phyloP scores from a whole-genome alignment of 1,284 basidiomycete genomes.

The Fomitopsis schrenkii region DNA sequence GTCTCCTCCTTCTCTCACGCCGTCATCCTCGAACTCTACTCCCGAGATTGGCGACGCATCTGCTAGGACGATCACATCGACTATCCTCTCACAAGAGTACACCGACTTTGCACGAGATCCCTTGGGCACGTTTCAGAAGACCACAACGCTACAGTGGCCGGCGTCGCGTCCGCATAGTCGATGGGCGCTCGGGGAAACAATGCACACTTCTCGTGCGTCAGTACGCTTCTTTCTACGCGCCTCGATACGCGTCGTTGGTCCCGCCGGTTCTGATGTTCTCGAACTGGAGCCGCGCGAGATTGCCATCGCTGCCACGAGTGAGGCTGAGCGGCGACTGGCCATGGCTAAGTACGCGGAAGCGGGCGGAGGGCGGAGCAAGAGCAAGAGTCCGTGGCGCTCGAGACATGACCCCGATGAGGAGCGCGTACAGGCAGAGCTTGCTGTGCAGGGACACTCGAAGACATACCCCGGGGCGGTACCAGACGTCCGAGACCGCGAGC shows the following conservation, averaged over 20 bases:
- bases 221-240: constrained; percentile 67
- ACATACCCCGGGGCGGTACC: constrained; percentile 3
- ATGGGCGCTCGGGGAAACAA: constrained; percentile 75
- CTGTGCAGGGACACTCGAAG: constrained; percentile 4
- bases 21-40: constrained; percentile 14
- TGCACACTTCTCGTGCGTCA: constrained; percentile 59
- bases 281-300: constrained; percentile 70
- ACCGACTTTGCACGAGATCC: constrained; percentile 49
- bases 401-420: constrained; percentile 8
- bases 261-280: constrained; percentile 51
- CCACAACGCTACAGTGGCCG: constrained; percentile 69
- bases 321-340: constrained; percentile 63
- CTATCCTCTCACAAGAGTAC: constrained; percentile 53
- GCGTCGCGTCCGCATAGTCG: constrained; percentile 59
- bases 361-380: constrained; percentile 42
- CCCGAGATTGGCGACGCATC: constrained; percentile 26
- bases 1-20: constrained; percentile 25
- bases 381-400: constrained; percentile 51
- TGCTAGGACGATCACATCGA: constrained; percentile 44
- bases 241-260: constrained; percentile 59
- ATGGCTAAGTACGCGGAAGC: constrained; percentile 53
- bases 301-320: constrained; percentile 61
- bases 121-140: constrained; percentile 57
- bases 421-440: constrained; percentile 3
- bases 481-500: not conserved